Evolutionary conservation across 2,329 filamentous ascomycete genomes (phyloP), one percentile per base, ranked within the genome.

Genomic region (Didymosphaeria variabile): DNA sequence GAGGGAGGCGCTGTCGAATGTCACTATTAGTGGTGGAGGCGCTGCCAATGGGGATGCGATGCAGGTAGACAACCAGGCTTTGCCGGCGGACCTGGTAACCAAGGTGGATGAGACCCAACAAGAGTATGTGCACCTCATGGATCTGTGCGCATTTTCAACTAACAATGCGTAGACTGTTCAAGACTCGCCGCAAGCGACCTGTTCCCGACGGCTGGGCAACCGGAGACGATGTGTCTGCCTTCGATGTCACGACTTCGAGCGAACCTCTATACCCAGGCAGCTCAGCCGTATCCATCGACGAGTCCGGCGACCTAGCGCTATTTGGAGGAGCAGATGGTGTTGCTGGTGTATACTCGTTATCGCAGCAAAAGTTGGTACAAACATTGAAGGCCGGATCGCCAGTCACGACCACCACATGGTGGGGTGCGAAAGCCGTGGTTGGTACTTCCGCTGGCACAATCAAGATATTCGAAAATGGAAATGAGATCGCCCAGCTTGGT

Each of bases 131-230:
- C 54, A 23, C 19, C 0, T 40, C 12, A 9, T 19, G 9, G 32
- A 10, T 19, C 45, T 32, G 29, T 40, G 12, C 23, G 29, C 9
- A 44, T 19, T 5, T 6, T 6, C 1, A 26, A 17, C 74, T 79
- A 66, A 78, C 62, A 26, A 67, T 5, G 64, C 64, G 70, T 60
- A 97, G 92, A 72, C 85, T 98, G 60, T 95, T 92, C 60, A 92
- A 93, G 77, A 91, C 91, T 51, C 91, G 95, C 73, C 92, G 94
- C 81, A 97, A 96, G 86, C 91, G 95, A 62, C 87, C 92, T 8
- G 83, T 96, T 38, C 94, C 95, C 32, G 87, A 91, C 62, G 92
- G 87, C 58, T 98, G 95, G 94, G 91, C 89, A 4, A 92, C 90
- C 6, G 79, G 86, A 47, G 92, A 97, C 55, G 85, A 87, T 6